Evolutionary conservation across 2,329 filamentous ascomycete species (phyloP), one percentile per base, ranked within the genome.

Genomic region (Colletotrichum paranaense): DNA sequence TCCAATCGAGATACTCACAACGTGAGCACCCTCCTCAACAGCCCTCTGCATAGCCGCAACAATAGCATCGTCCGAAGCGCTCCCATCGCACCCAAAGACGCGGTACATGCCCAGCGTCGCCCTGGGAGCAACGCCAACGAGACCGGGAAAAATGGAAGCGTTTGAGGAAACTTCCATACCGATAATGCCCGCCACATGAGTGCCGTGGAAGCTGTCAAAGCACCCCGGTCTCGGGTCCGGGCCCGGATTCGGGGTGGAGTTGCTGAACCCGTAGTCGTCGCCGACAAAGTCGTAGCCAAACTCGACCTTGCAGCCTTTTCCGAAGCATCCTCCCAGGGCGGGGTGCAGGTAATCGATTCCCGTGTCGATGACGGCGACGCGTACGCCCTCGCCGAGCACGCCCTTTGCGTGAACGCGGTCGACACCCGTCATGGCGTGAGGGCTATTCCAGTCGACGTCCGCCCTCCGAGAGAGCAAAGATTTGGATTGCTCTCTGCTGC

Each of bases 1-100:
- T 68, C 62, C 76, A 28, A 80, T 67, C 1, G 79, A 80, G 72
- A 80, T 78, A 62, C 76, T 79, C 52, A 80, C 75, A 11, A 80
- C 73, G 30, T 80, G 78, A 5, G 78, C 78, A 26, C 77, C 77
- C 28, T 80, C 80, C 9, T 72, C 72, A 2, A 76, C 72, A 0
- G 79, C 78, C 38, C 74, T 72, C 1, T 77, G 60, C 76, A 80
- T 79, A 12, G 77, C 78, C 0, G 76, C 77, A 26, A 81, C 72
- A n/a, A 80, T 76, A 11, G 68, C 46, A 14, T 75, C 75, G 42
- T 78, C 77, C 3, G 67, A 74, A 7, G 68, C 67, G 4, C 32
- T 60, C 12, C 76, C 76, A 1, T 59, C 68, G 49, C 76, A 78
- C 4, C 74, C 71, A 16, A 77, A 77, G 1, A 78, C 71, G 6